A percentile compares a stretch with the other conserved stretches of the same genome.
Evolutionary conservation across 768 basidiomycete genomes (phyloP).

Genomic region (Tricholoma sp.): DNA sequence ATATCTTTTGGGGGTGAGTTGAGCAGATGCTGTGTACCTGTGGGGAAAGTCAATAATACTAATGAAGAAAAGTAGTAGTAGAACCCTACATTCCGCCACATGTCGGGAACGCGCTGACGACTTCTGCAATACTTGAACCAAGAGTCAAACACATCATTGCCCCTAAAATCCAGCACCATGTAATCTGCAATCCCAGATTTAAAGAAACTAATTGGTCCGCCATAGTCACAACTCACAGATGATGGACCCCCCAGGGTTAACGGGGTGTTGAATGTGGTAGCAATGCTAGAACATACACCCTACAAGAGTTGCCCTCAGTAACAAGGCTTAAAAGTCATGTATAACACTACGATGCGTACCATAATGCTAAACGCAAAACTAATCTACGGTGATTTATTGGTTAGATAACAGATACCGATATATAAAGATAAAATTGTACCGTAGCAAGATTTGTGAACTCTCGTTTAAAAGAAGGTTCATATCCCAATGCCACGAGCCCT

Average conservation of each 20-base stretch:
- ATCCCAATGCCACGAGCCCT: slow-evolving; percentile 61
- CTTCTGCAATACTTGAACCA: slow-evolving; percentile 69
- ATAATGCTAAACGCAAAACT: slow-evolving; percentile 79
- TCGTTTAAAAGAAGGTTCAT: slow-evolving; percentile 76
- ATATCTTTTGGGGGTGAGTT: slow-evolving; percentile 57
- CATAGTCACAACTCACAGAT: slow-evolving; percentile 38
- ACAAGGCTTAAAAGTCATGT: background rate
- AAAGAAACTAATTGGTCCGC: background rate
- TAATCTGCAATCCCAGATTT: slow-evolving; percentile 30
- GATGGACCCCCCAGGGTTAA: slow-evolving; percentile 65
- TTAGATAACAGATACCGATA: background rate
- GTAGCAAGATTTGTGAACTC: slow-evolving; percentile 85
- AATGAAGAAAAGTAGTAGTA: background rate
- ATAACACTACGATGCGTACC: slow-evolving; percentile 27
- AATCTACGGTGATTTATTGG: slow-evolving; percentile 36
- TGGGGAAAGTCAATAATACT: background rate
- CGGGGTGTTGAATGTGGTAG: slow-evolving; percentile 77
- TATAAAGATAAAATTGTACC: slow-evolving; percentile 29
- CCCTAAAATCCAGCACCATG: slow-evolving; percentile 76
- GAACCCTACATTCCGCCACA: slow-evolving; percentile 59
- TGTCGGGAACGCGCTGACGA: slow-evolving; percentile 72
- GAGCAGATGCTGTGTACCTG: slow-evolving; percentile 83
- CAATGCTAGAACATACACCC: slow-evolving; percentile 73
- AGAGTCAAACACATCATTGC: slow-evolving; percentile 71
- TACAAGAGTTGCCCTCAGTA: slow-evolving; percentile 12